Base-by-base conservation (phyloP, 345 rosid species). In the Crucihimalaya himalaica region DNA sequence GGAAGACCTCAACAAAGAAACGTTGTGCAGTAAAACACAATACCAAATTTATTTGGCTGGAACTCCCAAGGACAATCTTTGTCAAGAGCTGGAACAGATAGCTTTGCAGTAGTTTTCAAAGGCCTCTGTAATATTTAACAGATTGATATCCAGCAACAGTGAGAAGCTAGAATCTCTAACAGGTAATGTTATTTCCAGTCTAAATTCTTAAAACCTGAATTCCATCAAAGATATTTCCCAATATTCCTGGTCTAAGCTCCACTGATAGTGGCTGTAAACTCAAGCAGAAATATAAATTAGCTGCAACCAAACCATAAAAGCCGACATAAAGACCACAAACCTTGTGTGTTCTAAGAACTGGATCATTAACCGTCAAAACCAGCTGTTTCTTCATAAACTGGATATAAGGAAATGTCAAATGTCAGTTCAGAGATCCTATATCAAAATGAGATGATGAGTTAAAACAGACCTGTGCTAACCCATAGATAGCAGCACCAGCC, bases 31-130 rank as follows among this genome's bases (percentile, higher is more conserved):
- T 9, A 34, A 34, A 32, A 34, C 12, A 9, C 3, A 34, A 34
- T 34, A 34, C 39, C 39, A 34, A 34, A 34, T 34, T 9, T 34
- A 34, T 85, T 89, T 11, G 98, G 96, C 83, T 95, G 87, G 76
- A 92, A 95, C 54, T 90, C 99, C 96, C 98, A 92, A 7, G 81
- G 90, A 11, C 68, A 81, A 76, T 92, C 98, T 84, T 90, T 92
- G 83, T 96, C 98, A 74, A 95, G 89, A 31, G 99, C 92, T 1
- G 98, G 98, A 21, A 95, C 99, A 64, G 4, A 35, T 13, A 4
- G n/a, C 14, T 40, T 40, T 40, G 46, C 46, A 14, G 5, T 40
- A 40, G 46, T 40, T 16, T 40, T 13, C 43, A 15, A 42, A 42
- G 46, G 8, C 16, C 46, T 42, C 1, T 42, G 16, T 42, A 15